A percentile compares a stretch with the other conserved stretches of the same genome.
Evolutionary conservation across 305 asterid genomes (phyloP).

Genomic region (Fraxinus ornus): DNA sequence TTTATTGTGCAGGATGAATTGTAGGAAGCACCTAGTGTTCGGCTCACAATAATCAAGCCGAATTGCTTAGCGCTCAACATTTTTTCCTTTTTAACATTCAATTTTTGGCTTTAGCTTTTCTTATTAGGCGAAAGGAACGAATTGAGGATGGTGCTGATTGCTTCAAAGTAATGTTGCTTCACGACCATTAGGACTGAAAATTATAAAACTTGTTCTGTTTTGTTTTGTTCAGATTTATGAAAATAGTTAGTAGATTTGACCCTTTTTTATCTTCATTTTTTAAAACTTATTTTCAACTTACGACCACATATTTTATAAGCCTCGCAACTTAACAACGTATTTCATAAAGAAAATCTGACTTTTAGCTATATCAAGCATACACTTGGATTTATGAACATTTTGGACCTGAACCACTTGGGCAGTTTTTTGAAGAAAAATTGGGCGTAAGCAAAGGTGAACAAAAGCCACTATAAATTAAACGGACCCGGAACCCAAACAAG

Average conservation of each 20-base stretch:
- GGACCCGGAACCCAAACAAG: background rate
- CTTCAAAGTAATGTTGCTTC: conserved; percentile 28
- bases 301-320: too few species aligned
- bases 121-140: conserved; percentile 25
- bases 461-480: too few species aligned
- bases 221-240: background rate
- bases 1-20: conserved; percentile 45
- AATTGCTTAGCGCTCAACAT: background rate
- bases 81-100: background rate
- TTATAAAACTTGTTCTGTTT: background rate
- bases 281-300: too few species aligned
- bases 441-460: too few species aligned
- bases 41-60: background rate
- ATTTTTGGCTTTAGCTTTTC: conserved; percentile 33
- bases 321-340: too few species aligned
- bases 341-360: too few species aligned
- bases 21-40: conserved; percentile 15
- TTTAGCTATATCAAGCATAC: too few species aligned
- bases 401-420: background rate
- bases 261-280: too few species aligned
- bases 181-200: conserved; percentile 2
- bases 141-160: conserved; percentile 24
- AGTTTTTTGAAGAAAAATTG: too few species aligned
- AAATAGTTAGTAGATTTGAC: background rate
- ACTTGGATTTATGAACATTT: background rate